These are phyloP conservation scores for Grosmannia penicillata DNA, from an alignment of 2,329 filamentous ascomycete genomes.

Conservation along the genomic window DNA sequence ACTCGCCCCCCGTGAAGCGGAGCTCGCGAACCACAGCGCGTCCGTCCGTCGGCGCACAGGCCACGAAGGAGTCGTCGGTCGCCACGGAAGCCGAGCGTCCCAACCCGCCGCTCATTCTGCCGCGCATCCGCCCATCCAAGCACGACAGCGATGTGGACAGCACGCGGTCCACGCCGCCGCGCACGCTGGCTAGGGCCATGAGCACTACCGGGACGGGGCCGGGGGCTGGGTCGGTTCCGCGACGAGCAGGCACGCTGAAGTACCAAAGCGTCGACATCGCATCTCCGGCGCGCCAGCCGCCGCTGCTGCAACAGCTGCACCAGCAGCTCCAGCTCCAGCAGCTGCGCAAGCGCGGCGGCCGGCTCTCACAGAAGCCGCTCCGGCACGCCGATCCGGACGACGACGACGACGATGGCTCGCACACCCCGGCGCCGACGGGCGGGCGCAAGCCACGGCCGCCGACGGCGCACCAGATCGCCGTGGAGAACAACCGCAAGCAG, in stretches of 20 bases:
- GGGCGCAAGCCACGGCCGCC: slow-evolving; percentile 54
- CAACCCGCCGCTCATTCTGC: slow-evolving; percentile 36
- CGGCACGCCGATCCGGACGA: slow-evolving; percentile 7
- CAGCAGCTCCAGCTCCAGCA: slow-evolving; percentile 14
- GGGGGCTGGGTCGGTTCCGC: slow-evolving; percentile 21
- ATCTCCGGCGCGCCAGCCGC: slow-evolving; percentile 35
- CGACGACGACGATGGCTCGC: slow-evolving; percentile 3
- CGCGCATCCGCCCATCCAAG: slow-evolving; percentile 47
- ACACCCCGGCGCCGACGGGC: slow-evolving; percentile 15
- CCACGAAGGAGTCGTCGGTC: slow-evolving; percentile 11
- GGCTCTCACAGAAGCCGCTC: not conserved
- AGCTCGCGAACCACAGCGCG: slow-evolving; percentile 23
- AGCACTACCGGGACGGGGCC: slow-evolving; percentile 29
- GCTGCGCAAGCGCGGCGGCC: slow-evolving; percentile 1
- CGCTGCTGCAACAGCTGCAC: slow-evolving; percentile 10
- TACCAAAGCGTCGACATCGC: slow-evolving; percentile 46
- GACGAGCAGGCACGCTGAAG: slow-evolving; percentile 38
- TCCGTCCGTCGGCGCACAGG: slow-evolving; percentile 8
- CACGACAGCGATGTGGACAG: slow-evolving; percentile 42
- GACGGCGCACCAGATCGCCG: slow-evolving; percentile 68
- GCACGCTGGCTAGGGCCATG: slow-evolving; percentile 20
- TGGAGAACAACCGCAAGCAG: slow-evolving; percentile 63
- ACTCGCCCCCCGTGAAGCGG: slow-evolving; percentile 44
- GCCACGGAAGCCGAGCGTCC: slow-evolving; percentile 32
- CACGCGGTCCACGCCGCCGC: slow-evolving; percentile 35